Percentiles rank a stretch among this genome's conserved stretches.
phyloP scores from a whole-genome alignment of 352 stramenopile genomes.

The Phytophthora fragariae region DNA sequence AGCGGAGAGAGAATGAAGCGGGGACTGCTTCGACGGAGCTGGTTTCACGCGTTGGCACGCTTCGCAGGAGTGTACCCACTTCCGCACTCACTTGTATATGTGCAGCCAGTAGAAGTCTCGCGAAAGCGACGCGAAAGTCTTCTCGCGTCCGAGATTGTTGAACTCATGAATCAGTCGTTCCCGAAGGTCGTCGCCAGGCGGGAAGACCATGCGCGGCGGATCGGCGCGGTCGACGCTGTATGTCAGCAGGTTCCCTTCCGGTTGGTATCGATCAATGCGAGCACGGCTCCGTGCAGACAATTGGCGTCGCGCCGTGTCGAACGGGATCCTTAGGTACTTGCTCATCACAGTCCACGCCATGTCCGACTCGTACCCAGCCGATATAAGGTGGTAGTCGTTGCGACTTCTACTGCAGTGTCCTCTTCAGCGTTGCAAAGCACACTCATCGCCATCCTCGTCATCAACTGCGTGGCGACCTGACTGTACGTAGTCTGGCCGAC shows the following conservation, averaged over 20 bases:
- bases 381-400: constrained; percentile 4
- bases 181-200: not conserved
- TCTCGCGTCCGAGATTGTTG: constrained; percentile 33
- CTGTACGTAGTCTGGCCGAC: constrained; percentile 10
- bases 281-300: too few species aligned
- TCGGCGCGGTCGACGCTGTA: constrained; percentile 8
- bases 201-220: too few species aligned
- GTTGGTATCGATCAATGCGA: constrained; percentile 6
- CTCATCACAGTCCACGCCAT: too few species aligned
- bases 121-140: constrained; percentile 15
- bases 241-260: not conserved
- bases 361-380: not conserved
- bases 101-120: constrained; percentile 32
- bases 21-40: not conserved
- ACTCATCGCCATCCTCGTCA: constrained; percentile 10
- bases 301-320: too few species aligned
- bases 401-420: not conserved
- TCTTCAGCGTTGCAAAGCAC: not conserved
- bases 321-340: too few species aligned
- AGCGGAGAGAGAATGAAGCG: not conserved
- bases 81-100: constrained; percentile 36
- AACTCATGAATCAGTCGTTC: constrained; percentile 21
- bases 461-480: not conserved
- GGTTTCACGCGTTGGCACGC: constrained; percentile 32
- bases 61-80: constrained; percentile 5